These are phyloP conservation scores for Kockiozyma suomiensis DNA, from an alignment of 805 yeast species.

Conservation along the genomic window DNA sequence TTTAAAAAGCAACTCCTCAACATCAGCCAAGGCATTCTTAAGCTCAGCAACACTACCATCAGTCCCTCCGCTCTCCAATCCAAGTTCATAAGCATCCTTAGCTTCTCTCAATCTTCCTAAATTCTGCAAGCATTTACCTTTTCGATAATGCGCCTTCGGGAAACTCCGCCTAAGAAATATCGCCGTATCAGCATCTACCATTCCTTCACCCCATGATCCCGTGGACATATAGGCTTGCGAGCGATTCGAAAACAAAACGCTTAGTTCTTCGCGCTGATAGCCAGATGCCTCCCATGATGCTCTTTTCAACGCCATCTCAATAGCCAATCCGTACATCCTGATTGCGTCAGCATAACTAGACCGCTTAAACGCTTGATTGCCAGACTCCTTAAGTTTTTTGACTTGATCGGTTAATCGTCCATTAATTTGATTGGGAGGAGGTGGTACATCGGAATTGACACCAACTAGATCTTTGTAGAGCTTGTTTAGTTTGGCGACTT, in stretches of 20 bases:
- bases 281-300: constrained; percentile 47
- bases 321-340: constrained; percentile 43
- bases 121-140: constrained; percentile 39
- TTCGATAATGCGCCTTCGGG: constrained; percentile 42
- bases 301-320: constrained; percentile 46
- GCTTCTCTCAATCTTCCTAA: constrained; percentile 39
- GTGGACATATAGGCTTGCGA: constrained; percentile 46
- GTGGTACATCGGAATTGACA: constrained; percentile 44
- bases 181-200: constrained; percentile 44
- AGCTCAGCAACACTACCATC: constrained; percentile 35
- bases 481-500: constrained; percentile 39
- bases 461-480: constrained; percentile 40
- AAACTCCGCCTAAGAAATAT: constrained; percentile 41
- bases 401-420: constrained; percentile 41
- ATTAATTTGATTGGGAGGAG: constrained; percentile 40
- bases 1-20: constrained; percentile 13
- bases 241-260: constrained; percentile 41
- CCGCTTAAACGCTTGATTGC: constrained; percentile 38
- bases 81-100: constrained; percentile 35
- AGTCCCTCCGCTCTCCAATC: constrained; percentile 28
- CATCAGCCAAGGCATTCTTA: constrained; percentile 31
- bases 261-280: constrained; percentile 43
- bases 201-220: constrained; percentile 45
- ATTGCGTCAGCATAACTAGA: constrained; percentile 42
- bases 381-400: constrained; percentile 43